These are phyloP conservation scores for Cordyceps pruinosa DNA, from an alignment of 2,329 filamentous ascomycete genomes.

Conservation along the genomic window DNA sequence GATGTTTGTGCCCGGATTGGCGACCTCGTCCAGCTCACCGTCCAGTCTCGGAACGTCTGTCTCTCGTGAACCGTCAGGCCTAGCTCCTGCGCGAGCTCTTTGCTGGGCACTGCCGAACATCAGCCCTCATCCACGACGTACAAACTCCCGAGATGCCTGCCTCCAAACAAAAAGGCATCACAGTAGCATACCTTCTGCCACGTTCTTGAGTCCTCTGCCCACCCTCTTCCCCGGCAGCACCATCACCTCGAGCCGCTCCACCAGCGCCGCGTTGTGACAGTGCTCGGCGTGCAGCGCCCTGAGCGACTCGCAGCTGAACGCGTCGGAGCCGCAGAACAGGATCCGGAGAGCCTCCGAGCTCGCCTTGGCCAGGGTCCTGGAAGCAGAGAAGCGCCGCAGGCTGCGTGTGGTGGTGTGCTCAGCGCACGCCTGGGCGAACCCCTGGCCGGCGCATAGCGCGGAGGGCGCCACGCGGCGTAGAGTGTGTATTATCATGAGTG, in stretches of 20 bases:
- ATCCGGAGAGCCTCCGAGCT: constrained; percentile 63
- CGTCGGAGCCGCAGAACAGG: constrained; percentile 90
- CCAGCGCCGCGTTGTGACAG: constrained; percentile 38
- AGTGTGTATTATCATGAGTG: neutral
- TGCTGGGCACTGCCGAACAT: constrained; percentile 60
- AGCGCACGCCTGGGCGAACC: no score
- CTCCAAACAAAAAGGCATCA: no score
- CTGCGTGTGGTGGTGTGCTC: no score
- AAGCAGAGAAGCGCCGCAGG: constrained; percentile 16
- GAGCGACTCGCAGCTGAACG: constrained; percentile 77
- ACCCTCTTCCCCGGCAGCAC: constrained; percentile 71
- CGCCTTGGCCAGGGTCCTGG: neutral
- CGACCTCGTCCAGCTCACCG: constrained; percentile 39
- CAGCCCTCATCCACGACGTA: no score
- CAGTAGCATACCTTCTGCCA: constrained; percentile 62
- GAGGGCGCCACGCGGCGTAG: neutral
- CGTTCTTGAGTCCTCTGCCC: constrained; percentile 64
- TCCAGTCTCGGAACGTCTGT: constrained; percentile 78
- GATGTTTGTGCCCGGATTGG: neutral
- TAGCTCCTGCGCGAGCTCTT: constrained; percentile 55
- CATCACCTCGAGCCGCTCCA: constrained; percentile 78
- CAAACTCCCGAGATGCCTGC: no score
- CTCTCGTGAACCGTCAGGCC: constrained; percentile 63
- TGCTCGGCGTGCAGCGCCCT: constrained; percentile 60
- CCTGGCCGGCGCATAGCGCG: no score